Evolutionary conservation across 768 basidiomycete species (phyloP).

Genomic region (Auricularia sp.): DNA sequence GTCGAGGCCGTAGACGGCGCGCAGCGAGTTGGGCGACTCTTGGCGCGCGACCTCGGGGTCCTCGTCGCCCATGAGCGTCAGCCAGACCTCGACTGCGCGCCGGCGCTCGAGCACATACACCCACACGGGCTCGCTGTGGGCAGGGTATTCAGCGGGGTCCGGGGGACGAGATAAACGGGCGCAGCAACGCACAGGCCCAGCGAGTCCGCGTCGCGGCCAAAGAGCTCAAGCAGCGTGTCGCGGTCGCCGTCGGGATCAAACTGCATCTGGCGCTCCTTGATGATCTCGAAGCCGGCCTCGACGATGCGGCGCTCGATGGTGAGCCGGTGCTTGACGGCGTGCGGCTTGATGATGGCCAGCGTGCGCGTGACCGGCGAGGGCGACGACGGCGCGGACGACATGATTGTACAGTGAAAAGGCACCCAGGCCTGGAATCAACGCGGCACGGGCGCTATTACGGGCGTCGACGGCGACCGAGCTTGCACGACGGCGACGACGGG

Average conservation of each 20-base stretch:
- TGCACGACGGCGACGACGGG: not conserved
- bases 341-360: constrained; percentile 75
- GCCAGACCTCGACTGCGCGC: constrained; percentile 71
- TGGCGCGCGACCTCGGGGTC: constrained; percentile 48
- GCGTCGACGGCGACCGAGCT: not conserved
- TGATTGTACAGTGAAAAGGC: not conserved
- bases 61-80: constrained; percentile 60
- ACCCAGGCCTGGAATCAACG: not conserved
- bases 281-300: constrained; percentile 78
- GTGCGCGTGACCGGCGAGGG: constrained; percentile 37
- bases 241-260: constrained; percentile 78
- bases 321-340: constrained; percentile 62
- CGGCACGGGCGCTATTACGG: not conserved
- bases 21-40: constrained; percentile 54
- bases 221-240: constrained; percentile 67
- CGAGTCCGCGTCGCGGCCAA: constrained; percentile 64
- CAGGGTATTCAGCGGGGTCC: not conserved
- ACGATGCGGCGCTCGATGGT: constrained; percentile 73
- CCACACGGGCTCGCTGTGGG: constrained; percentile 71
- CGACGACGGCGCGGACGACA: not conserved
- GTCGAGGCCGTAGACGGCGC: constrained; percentile 55
- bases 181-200: constrained; percentile 58
- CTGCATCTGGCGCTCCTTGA: constrained; percentile 83
- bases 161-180: not conserved
- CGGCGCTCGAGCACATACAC: constrained; percentile 81